A percentile compares a stretch with the other conserved stretches of the same genome.
phyloP scores from a whole-genome alignment of 441 rosid species.

The Pelargonium fulgidum region DNA sequence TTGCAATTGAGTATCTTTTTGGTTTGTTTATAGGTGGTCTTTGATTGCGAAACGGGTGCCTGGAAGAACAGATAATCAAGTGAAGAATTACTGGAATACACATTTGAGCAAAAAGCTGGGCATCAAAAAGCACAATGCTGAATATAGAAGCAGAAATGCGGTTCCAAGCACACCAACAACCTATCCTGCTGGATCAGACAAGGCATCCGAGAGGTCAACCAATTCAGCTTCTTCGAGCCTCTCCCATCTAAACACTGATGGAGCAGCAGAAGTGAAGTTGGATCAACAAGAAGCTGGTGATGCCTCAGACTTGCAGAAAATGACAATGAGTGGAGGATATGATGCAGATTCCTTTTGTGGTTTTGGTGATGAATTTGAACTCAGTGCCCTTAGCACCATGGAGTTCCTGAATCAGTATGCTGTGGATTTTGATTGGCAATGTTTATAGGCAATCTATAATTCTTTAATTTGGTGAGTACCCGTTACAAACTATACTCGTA shows the following conservation, averaged over 20 bases:
- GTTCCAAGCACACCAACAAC: slow-evolving; percentile 20
- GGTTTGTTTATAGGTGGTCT: slow-evolving; percentile 49
- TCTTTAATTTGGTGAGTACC: background rate
- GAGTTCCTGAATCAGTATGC: slow-evolving; percentile 36
- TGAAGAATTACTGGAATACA: slow-evolving; percentile 84
- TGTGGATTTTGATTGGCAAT: slow-evolving; percentile 23
- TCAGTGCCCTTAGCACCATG: slow-evolving; percentile 30
- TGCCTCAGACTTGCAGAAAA: slow-evolving; percentile 13
- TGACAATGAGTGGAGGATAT: background rate
- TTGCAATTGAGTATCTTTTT: too few relatives aligned
- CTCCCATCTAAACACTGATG: slow-evolving; percentile 14
- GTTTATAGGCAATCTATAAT: background rate
- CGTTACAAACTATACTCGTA: background rate
- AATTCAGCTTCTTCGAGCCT: slow-evolving; percentile 15
- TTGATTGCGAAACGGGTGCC: slow-evolving; percentile 82
- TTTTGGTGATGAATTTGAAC: slow-evolving; percentile 33
- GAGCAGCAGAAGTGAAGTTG: slow-evolving; percentile 14
- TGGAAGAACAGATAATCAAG: slow-evolving; percentile 78
- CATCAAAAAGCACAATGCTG: slow-evolving; percentile 20
- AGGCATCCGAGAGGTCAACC: slow-evolving; percentile 11
- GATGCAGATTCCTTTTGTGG: background rate
- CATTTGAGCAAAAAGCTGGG: slow-evolving; percentile 58
- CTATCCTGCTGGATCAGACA: slow-evolving; percentile 15
- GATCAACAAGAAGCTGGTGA: slow-evolving; percentile 22
- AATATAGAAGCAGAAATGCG: slow-evolving; percentile 5